Evolutionary conservation across 192 early-diverging fungal genomes (phyloP).

Genomic region (Irineochytrium annulatum): DNA sequence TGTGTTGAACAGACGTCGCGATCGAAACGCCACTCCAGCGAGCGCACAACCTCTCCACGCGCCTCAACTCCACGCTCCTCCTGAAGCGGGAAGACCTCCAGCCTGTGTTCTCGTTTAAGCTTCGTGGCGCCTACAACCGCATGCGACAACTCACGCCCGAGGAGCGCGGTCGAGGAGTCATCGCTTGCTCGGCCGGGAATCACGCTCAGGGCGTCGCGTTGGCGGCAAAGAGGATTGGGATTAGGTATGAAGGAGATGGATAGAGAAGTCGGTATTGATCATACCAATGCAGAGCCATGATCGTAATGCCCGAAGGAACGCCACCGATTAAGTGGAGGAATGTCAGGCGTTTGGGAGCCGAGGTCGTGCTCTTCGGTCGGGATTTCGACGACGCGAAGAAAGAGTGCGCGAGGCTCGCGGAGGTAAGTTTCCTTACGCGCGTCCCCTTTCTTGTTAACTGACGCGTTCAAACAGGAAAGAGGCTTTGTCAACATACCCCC

Average conservation of each 20-base stretch:
- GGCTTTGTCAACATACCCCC: conserved; percentile 91
- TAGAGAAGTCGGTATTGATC: conserved; percentile 85
- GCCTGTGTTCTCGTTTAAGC: conserved; percentile 97
- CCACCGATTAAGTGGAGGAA: conserved; percentile 83
- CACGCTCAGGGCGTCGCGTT: conserved; percentile 81
- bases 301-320: conserved; percentile 92
- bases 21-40: conserved; percentile 83
- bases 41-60: conserved; percentile 76
- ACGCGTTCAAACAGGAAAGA: too few relatives aligned
- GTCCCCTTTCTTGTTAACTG: too few relatives aligned
- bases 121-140: conserved; percentile 94
- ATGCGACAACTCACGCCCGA: conserved; percentile 74
- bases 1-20: conserved; percentile 63
- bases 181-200: conserved; percentile 97
- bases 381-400: conserved; percentile 95
- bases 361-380: conserved; percentile 83
- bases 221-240: too few relatives aligned
- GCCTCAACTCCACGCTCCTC: conserved; percentile 64
- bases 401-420: conserved; percentile 71
- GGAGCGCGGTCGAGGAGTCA: conserved; percentile 81
- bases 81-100: conserved; percentile 97
- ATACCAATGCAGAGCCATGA: conserved; percentile 88
- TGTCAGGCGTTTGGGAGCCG: conserved; percentile 83
- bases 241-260: too few relatives aligned
- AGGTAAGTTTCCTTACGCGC: too few relatives aligned